phyloP scores from a whole-genome alignment of 371 early-diverging fungal genomes.

The Encephalitozoon hellem region DNA sequence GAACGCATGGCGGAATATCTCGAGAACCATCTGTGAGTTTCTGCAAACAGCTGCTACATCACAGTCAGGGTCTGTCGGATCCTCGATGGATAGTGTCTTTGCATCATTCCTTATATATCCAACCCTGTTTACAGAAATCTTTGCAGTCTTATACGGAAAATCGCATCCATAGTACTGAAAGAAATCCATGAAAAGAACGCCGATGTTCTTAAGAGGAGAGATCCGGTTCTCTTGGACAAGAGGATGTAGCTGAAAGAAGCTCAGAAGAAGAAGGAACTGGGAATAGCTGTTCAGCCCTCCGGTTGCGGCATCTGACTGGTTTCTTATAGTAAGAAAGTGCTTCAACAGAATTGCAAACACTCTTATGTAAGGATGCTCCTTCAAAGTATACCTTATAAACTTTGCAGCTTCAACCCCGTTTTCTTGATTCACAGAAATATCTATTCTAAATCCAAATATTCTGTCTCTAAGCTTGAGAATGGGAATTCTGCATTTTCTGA shows the following conservation, averaged over 20 bases:
- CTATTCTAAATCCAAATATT: constrained; percentile 68
- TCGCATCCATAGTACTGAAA: constrained; percentile 75
- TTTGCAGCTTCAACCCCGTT: constrained; percentile 66
- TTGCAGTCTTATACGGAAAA: constrained; percentile 27
- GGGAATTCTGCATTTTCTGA: constrained; percentile 66
- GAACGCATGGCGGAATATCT: constrained; percentile 40
- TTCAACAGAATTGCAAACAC: constrained; percentile 70
- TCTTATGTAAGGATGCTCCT: constrained; percentile 63
- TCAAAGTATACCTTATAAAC: constrained; percentile 62
- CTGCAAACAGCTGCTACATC: constrained; percentile 43
- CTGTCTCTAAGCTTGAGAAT: constrained; percentile 74
- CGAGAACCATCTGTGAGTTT: constrained; percentile 14
- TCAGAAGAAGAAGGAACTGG: constrained; percentile 69
- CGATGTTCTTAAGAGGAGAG: constrained; percentile 69
- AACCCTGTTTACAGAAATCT: constrained; percentile 1
- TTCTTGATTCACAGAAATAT: constrained; percentile 69
- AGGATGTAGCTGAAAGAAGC: constrained; percentile 74
- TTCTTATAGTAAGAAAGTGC: constrained; percentile 67
- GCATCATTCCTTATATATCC: constrained; percentile 19
- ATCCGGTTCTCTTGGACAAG: constrained; percentile 65
- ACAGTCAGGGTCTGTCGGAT: constrained; percentile 37
- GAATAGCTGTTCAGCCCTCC: constrained; percentile 89
- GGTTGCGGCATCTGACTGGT: constrained; percentile 73
- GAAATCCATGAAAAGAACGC: constrained; percentile 78
- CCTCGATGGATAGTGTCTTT: constrained; percentile 39